These are phyloP conservation scores for Mycosarcoma mackinlayi DNA, from an alignment of 1,284 basidiomycete genomes.

Conservation along the genomic window DNA sequence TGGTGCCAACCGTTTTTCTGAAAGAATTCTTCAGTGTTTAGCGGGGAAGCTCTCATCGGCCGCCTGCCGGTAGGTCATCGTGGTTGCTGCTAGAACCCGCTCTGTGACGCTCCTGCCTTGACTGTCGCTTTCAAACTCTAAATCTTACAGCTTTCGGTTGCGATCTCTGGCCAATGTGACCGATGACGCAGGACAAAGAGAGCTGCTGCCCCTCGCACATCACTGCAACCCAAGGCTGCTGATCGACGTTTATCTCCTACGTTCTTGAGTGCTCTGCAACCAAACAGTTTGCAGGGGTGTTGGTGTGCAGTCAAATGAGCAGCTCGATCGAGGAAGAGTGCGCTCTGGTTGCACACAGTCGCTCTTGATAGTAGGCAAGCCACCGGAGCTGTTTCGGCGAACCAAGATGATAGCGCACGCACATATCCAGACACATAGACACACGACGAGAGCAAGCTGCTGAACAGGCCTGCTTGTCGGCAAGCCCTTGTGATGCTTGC, in stretches of 20 bases:
- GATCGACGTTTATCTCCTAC: not conserved
- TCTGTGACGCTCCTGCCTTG: not conserved
- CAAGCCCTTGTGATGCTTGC: too few species aligned
- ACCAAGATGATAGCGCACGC: constrained; percentile 2
- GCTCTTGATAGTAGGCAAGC: not conserved
- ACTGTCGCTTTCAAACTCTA: constrained; percentile 6
- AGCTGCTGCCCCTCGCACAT: constrained; percentile 4
- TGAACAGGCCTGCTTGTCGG: too few species aligned
- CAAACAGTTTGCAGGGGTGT: too few species aligned
- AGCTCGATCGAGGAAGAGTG: too few species aligned
- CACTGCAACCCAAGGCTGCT: not conserved
- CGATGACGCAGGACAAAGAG: not conserved
- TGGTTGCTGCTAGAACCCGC: not conserved
- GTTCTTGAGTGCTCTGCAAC: too few species aligned
- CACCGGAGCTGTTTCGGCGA: constrained; percentile 9
- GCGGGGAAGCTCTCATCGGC: constrained; percentile 19
- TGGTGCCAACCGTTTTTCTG: not conserved
- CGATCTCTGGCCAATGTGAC: not conserved
- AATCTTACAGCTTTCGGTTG: not conserved
- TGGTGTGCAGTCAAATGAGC: too few species aligned
- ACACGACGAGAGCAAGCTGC: too few species aligned
- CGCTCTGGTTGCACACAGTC: too few species aligned
- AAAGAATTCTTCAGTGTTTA: too few species aligned
- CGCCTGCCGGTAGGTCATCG: constrained; percentile 5
- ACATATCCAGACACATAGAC: too few species aligned